Evolutionary conservation across 805 yeast genomes (phyloP).

Genomic region (Metschnikowia picachoensis): DNA sequence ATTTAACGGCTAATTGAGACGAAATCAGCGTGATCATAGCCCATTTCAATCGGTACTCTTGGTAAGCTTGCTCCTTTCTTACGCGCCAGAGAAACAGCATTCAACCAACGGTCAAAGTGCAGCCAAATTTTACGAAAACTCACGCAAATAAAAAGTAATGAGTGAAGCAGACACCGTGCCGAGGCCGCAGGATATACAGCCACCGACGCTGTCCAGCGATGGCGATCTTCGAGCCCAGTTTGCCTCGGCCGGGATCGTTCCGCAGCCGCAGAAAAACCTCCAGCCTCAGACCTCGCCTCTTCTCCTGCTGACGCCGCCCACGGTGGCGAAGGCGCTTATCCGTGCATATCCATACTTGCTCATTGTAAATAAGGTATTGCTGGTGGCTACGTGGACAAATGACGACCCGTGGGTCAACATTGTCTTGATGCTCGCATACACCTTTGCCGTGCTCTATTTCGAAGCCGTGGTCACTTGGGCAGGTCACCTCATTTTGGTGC

Average conservation of each 20-base stretch:
- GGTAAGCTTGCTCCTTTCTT: slow-evolving; percentile 2
- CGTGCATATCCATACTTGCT: slow-evolving; percentile 82
- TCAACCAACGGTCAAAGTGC: neutral
- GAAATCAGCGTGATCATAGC: too few relatives aligned
- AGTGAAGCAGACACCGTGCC: slow-evolving; percentile 13
- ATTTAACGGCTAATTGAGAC: too few relatives aligned
- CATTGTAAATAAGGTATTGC: slow-evolving; percentile 63
- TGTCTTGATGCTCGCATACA: slow-evolving; percentile 52
- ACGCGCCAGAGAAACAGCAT: neutral
- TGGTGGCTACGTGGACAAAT: slow-evolving; percentile 86
- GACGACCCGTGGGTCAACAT: slow-evolving; percentile 77
- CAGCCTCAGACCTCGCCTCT: slow-evolving; percentile 70
- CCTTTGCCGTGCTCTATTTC: slow-evolving; percentile 66
- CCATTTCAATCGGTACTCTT: neutral
- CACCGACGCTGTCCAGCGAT: slow-evolving; percentile 11
- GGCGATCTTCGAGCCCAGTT: slow-evolving; percentile 31
- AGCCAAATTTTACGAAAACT: neutral
- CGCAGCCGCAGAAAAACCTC: slow-evolving; percentile 10
- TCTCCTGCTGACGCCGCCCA: slow-evolving; percentile 84
- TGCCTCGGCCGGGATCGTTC: slow-evolving; percentile 8
- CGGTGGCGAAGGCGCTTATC: slow-evolving; percentile 78
- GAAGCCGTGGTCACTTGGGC: slow-evolving; percentile 74
- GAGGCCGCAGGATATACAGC: slow-evolving; percentile 13
- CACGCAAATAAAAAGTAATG: slow-evolving; percentile 2
- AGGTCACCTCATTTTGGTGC: slow-evolving; percentile 74